Base-by-base conservation (phyloP, 345 rosid genomes). In the Melastoma malabathricum region DNA sequence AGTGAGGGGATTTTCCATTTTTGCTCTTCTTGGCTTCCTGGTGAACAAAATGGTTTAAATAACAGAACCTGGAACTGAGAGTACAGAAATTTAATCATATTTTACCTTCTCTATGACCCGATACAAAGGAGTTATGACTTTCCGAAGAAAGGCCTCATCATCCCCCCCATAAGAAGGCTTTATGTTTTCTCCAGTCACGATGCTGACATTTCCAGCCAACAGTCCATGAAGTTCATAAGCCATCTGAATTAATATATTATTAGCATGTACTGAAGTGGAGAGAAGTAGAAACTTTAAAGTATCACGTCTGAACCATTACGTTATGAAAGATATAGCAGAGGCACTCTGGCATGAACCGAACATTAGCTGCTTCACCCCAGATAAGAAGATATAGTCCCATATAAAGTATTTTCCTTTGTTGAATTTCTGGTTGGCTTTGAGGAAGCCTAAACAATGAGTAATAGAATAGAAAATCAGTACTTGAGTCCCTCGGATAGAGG, bases 121-220 rank as follows among this genome's bases (percentile, higher is more conserved):
- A 69, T 84, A 87, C 57, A 92, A 60, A 22, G 97, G 98, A 57
- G 97, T 79, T 66, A 92, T 68, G 64, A 92, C 95, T 73, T 84
- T 92, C 61, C 88, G 73, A 64, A 92, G 69, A 69, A 84, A 84
- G 41, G 97, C 90, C 76, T 92, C 97, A 23, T 87, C 97, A 68
- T 84, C 97, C 44, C 97, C 97, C 51, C 95, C 98, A 58, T 87
- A 92, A 52, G 98, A 92, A 72, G 97, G 98, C 62, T 82, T 82
- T 47, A 87, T 92, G 69, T 87, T 92, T 76, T 92, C 98, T 65
- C 98, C 93, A 16, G 95, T 92, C 55, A 92, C 96, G 48, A 92
- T 92, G 69, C 98, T 84, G 60, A 92, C 94, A 72, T 92, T 92
- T 68, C 98, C 97, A 51, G 95, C 93, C 81, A 92, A 63, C 62